phyloP scores from a whole-genome alignment of 169 alveolate species.

The Plasmodium vivax region DNA sequence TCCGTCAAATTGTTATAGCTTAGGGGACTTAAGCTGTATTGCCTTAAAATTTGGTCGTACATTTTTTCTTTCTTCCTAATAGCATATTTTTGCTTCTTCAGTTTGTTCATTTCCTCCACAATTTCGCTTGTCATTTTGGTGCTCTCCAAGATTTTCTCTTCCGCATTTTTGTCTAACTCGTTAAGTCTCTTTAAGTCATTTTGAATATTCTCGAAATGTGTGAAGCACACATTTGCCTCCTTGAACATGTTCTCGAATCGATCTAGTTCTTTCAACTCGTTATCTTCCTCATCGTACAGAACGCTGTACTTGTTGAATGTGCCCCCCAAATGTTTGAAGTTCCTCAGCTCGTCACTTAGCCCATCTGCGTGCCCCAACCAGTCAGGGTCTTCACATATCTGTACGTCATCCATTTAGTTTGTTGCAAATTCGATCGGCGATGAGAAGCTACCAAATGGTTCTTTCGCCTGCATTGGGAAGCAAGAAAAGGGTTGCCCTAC shows the following conservation, averaged over 20 bases:
- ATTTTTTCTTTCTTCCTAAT: conserved; percentile 58
- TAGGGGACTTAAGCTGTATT: conserved; percentile 68
- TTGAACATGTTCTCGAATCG: conserved; percentile 17
- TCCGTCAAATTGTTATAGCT: conserved; percentile 56
- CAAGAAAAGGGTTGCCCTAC: neutral
- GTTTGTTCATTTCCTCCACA: conserved; percentile 26
- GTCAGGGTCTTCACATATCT: conserved; percentile 2
- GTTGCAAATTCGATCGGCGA: neutral
- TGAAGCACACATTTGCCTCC: conserved; percentile 3
- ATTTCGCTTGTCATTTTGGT: conserved; percentile 41
- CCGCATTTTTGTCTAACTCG: conserved; percentile 32
- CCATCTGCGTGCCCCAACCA: neutral
- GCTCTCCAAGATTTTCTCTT: conserved; percentile 27
- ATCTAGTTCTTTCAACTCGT: conserved; percentile 21
- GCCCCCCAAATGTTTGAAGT: neutral
- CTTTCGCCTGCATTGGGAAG: neutral
- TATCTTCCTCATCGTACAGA: conserved; percentile 23
- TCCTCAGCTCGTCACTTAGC: neutral
- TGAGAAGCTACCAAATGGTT: neutral
- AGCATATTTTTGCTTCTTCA: conserved; percentile 38
- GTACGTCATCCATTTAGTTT: conserved; percentile 29
- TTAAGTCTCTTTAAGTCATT: conserved; percentile 18
- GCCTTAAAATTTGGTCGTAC: conserved; percentile 32
- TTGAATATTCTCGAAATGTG: conserved; percentile 35
- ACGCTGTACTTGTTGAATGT: conserved; percentile 44